These are phyloP conservation scores for Diaporthe citriasiana DNA, from an alignment of 2,329 filamentous ascomycete genomes.

Conservation along the genomic window DNA sequence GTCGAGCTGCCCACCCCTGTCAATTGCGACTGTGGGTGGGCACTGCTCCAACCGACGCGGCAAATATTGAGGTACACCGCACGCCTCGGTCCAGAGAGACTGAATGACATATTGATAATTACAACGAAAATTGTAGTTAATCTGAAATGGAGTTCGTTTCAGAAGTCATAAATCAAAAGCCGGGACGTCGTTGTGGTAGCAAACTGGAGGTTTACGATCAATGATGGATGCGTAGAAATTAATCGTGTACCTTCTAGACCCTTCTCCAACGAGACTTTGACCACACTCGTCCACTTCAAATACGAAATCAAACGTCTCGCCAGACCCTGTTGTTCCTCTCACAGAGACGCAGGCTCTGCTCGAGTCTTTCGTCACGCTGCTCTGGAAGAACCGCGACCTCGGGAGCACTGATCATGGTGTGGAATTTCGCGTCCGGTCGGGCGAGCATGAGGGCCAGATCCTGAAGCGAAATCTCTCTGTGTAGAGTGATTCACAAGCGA, in stretches of 20 bases:
- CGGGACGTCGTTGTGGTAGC: not conserved
- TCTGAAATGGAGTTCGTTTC: not conserved
- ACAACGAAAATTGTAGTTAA: not conserved
- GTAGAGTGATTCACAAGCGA: no score
- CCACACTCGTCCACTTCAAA: no score
- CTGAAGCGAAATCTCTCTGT: no score
- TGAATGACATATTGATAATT: not conserved
- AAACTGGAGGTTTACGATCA: not conserved
- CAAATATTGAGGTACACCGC: not conserved
- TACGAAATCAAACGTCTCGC: not conserved
- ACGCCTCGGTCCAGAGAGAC: not conserved
- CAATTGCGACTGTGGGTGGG: not conserved
- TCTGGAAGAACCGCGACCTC: not conserved
- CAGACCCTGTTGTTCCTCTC: no score
- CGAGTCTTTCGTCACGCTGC: not conserved
- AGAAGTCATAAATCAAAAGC: not conserved
- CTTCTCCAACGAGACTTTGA: not conserved
- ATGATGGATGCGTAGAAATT: no score
- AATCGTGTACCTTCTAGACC: not conserved
- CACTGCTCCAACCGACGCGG: not conserved
- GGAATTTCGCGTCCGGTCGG: not conserved
- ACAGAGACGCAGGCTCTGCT: not conserved
- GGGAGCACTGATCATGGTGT: accelerated
- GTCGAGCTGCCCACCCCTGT: not conserved
- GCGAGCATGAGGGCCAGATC: not conserved